Conservation (phyloP, 192 early-diverging fungal species). For the Ramicandelaber brevisporus region DNA sequence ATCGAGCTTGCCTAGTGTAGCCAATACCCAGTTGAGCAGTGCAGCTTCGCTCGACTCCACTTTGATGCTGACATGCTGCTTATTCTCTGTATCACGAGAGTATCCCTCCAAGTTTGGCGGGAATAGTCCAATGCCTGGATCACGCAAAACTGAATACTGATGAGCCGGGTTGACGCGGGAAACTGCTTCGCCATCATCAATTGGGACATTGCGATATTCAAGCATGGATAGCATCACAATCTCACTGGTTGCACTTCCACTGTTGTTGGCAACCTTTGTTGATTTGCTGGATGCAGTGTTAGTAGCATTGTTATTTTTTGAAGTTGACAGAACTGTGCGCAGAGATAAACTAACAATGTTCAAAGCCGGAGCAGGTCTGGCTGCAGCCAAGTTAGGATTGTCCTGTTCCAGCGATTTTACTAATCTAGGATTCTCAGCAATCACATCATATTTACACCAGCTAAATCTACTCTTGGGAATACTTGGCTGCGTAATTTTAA, state of each 20-base stretch:
- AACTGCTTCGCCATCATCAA: slow-evolving; percentile 26
- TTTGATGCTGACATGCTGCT: slow-evolving; percentile 25
- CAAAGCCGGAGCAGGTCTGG: slow-evolving; percentile 39
- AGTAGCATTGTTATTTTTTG: slow-evolving; percentile 64
- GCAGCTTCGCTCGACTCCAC: slow-evolving; percentile 38
- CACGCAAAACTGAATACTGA: slow-evolving; percentile 48
- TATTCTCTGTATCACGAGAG: slow-evolving; percentile 24
- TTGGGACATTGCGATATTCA: slow-evolving; percentile 37
- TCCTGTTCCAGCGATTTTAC: slow-evolving; percentile 30
- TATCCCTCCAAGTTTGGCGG: slow-evolving; percentile 55
- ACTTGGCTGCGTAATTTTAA: slow-evolving; percentile 33
- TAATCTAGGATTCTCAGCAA: slow-evolving; percentile 39
- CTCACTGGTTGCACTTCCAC: too few species aligned
- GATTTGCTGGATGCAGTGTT: too few species aligned
- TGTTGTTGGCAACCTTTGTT: too few species aligned
- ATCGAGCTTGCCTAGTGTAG: slow-evolving; percentile 45
- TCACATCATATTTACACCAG: slow-evolving; percentile 67
- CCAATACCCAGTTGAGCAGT: slow-evolving; percentile 50
- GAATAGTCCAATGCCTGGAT: slow-evolving; percentile 37
- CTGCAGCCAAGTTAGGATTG: slow-evolving; percentile 8
- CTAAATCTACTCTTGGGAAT: slow-evolving; percentile 26
- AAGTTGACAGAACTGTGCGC: slow-evolving; percentile 54
- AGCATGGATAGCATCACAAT: slow-evolving; percentile 52
- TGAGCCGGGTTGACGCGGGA: slow-evolving; percentile 11
- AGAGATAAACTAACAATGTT: slow-evolving; percentile 69